Evolutionary conservation across 805 yeast species (phyloP), one percentile per base, ranked within the genome.

Genomic region (Ogataea nakhonphanomensis): DNA sequence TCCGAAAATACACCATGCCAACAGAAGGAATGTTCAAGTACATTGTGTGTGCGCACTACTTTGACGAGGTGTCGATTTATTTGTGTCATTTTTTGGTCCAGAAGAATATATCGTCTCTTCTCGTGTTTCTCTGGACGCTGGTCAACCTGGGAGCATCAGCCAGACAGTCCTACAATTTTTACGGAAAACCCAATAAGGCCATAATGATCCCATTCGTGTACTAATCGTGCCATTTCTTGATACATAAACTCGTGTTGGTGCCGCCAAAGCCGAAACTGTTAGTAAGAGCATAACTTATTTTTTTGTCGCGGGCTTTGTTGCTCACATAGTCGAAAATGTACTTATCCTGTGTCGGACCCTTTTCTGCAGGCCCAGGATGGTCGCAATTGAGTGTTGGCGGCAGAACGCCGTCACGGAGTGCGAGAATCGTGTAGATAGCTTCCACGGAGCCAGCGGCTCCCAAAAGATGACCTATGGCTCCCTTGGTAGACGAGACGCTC

Each of bases 261-360:
- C 99, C 99, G 7, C 99, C 99, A 66, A 93, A 93, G 0, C 99
- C 99, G 65, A 95, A 91, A 52, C 96, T 87, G 56, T 93, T 93
- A 34, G 88, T 78, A 51, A 93, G 46, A 0, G 91, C 97, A 48
- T 75, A 71, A 3, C 72, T 54, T 4, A 84, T 57, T 2, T 59
- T 52, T 11, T 35, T 32, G 10, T 50, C 36, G 31, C 66, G 54
- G 8, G 84, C 69, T 9, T 54, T 47, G 25, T 74, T 65, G 1
- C 76, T 72, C 6, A 83, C 81, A 51, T 82, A 84, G 55, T 84
- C 80, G 43, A 76, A 68, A 2, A 64, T 58, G 48, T 76, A 76
- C 25, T 64, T 64, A 2, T 5, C 20, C 20, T 17, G 20, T 17
- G 20, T 52, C 64, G 1, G 59, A 54, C n/a, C 65, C 75, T 14